Base-by-base conservation (phyloP, 768 basidiomycete genomes). In the Phallus indusiatus region DNA sequence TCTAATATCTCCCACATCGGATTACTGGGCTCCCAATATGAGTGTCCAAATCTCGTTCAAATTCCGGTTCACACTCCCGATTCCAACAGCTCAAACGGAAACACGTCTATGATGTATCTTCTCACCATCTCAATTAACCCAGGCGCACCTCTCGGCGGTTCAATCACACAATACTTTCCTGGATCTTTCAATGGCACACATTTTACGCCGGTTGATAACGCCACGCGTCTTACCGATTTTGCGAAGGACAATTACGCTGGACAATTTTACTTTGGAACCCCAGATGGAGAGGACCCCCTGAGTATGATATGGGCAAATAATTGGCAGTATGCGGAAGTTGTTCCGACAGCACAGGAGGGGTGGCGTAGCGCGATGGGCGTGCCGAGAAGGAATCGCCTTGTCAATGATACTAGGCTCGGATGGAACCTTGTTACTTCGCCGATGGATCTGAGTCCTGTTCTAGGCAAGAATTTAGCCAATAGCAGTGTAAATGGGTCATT, bases 181-280 rank as follows among this genome's bases (percentile, higher is more conserved):
- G 68, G 66, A 11, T 12, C 24, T 20, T 70, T 67, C 57, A 51
- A 67, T 53, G 67, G 67, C 34, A 65, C 62, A 0, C 61, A 61
- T 22, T 70, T 70, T 59, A 58, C 37, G 3, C 57, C 67, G 0
- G 37, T 36, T 35, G 66, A 68, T 47, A 42, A 35, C 7, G 63
- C 64, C 5, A 59, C 61, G 0, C 36, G 63, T 4, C 33, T 64
- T 16, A 51, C 60, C 21, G 64, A 65, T 35, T 68, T 66, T 56
- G 69, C 51, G 14, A 65, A 66, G 47, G 69, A 70, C 61, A 61
- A 66, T 53, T 70, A 70, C 47, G 69, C 69, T 11, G 63, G 54
- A 0, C 65, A 68, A 34, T 67, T 62, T 55, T 70, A 68, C 61
- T 61, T 18, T 18, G 17, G 17, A 5, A 36, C 5, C 1, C 18